Base-by-base conservation (phyloP, 177 flowering plant genomes). In the Telopea speciosissima region DNA sequence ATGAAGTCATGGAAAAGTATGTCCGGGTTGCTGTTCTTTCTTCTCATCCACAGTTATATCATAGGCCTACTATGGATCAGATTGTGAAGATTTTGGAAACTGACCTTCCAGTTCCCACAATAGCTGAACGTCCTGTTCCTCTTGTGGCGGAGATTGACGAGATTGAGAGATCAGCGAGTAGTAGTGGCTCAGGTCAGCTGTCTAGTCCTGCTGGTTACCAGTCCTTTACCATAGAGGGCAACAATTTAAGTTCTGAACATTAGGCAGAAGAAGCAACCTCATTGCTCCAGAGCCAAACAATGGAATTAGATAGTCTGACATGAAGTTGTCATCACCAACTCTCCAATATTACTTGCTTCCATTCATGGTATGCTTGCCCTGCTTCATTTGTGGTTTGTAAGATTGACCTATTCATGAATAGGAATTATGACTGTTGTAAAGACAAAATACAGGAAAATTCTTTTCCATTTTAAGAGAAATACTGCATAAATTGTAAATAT, bases 61-160 rank as follows among this genome's bases (percentile, higher is more conserved):
- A 93, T 10, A 79, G 98, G 80, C 98, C 97, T 56, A 85, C 93
- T 0, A 91, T 93, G 96, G 97, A 93, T 80, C 97, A 90, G 73
- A 89, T 93, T 74, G 89, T 90, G 74, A 93, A 91, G 78, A 86
- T 91, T 77, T 65, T 93, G 82, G 98, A 93, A 74, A 81, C 85
- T 4, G 92, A 91, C 61, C 23, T 77, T 21, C 86, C 89, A 0
- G 84, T 91, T 70, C 96, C 97, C 5, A 61, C 85, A 5, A 86
- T 93, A 67, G 92, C 97, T 0, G 93, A 89, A 45, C 74, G 98
- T 16, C 91, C 93, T 19, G 82, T 88, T 68, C 68, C 98, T 52
- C 63, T 93, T 23, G 84, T 89, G 23, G 81, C 97, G 12, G 75
- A 76, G 40, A 74, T 86, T 2, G 81, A 75, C 40, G 95, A 86